Percentiles rank a stretch among this genome's conserved stretches.
phyloP scores from a whole-genome alignment of 495 filamentous ascomycete genomes.

The Monascus purpureus region DNA sequence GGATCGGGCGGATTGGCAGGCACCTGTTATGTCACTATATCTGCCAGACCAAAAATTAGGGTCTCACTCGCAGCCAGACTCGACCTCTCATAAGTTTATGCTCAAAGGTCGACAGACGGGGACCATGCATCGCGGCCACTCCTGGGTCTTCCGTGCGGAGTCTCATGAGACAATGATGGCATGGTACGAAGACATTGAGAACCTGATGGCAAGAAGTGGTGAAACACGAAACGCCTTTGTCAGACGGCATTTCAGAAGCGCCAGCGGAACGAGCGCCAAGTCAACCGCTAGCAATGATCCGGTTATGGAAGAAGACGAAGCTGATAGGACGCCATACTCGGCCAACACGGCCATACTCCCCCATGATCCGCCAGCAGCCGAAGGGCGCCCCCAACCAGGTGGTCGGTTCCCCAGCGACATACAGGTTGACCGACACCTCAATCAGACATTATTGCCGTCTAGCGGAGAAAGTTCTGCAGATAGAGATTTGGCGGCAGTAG shows the following conservation, averaged over 20 bases:
- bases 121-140: slow-evolving; percentile 84
- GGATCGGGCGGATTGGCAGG: slow-evolving; percentile 51
- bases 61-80: slow-evolving; percentile 71
- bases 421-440: slow-evolving; percentile 65
- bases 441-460: slow-evolving; percentile 59
- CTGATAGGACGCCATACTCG: slow-evolving; percentile 58
- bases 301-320: slow-evolving; percentile 78
- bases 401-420: slow-evolving; percentile 84
- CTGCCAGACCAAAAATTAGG: slow-evolving; percentile 91
- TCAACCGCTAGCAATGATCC: slow-evolving; percentile 53
- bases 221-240: slow-evolving; percentile 83
- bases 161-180: slow-evolving; percentile 93
- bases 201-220: slow-evolving; percentile 73
- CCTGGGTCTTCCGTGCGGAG: slow-evolving; percentile 95
- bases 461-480: slow-evolving; percentile 58
- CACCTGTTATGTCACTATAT: slow-evolving; percentile 90
- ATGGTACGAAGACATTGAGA: slow-evolving; percentile 89
- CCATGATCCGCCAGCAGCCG: slow-evolving; percentile 31
- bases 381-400: slow-evolving; percentile 59
- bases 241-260: slow-evolving; percentile 56
- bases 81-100: slow-evolving; percentile 94
- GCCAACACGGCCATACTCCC: slow-evolving; percentile 35
- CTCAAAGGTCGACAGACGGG: slow-evolving; percentile 92
- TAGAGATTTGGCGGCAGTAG: slow-evolving; percentile 44
- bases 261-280: slow-evolving; percentile 53